Conservation (phyloP, 2,329 filamentous ascomycete genomes). For the Sporothrix curviconia region DNA sequence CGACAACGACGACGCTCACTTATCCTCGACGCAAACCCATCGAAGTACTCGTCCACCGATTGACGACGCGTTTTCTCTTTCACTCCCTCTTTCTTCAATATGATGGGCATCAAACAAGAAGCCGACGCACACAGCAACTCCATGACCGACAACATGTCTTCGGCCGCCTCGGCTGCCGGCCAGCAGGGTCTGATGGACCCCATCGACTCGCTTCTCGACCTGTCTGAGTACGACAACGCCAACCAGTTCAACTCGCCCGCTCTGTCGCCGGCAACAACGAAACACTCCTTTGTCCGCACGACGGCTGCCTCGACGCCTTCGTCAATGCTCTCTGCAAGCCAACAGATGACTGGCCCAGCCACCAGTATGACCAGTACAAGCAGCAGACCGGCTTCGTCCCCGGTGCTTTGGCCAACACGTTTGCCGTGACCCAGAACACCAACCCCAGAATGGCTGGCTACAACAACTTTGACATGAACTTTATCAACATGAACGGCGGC, state of each 20-base stretch:
- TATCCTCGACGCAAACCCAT: neutral
- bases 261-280: slow-evolving; percentile 49
- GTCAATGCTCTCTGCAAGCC: slow-evolving; percentile 43
- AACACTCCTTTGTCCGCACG: slow-evolving; percentile 45
- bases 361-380: slow-evolving; percentile 91
- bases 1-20: neutral
- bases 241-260: slow-evolving; percentile 53
- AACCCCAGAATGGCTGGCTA: slow-evolving; percentile 47
- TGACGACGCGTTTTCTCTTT: neutral
- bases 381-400: slow-evolving; percentile 91
- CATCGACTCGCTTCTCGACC: slow-evolving; percentile 53
- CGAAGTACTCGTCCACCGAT: neutral
- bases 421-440: slow-evolving; percentile 64
- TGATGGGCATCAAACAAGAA: slow-evolving; percentile 19
- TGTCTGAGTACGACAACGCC: slow-evolving; percentile 56
- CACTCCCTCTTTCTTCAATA: neutral
- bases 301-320: slow-evolving; percentile 39
- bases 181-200: slow-evolving; percentile 34
- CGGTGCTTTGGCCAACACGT: slow-evolving; percentile 71
- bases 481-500: slow-evolving; percentile 47
- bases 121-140: slow-evolving; percentile 11
- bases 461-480: slow-evolving; percentile 40
- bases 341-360: slow-evolving; percentile 74
- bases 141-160: slow-evolving; percentile 21
- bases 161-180: slow-evolving; percentile 28